Base-by-base conservation (phyloP, 1,139 yeast species). In the Blastobotrys capitulatus region DNA sequence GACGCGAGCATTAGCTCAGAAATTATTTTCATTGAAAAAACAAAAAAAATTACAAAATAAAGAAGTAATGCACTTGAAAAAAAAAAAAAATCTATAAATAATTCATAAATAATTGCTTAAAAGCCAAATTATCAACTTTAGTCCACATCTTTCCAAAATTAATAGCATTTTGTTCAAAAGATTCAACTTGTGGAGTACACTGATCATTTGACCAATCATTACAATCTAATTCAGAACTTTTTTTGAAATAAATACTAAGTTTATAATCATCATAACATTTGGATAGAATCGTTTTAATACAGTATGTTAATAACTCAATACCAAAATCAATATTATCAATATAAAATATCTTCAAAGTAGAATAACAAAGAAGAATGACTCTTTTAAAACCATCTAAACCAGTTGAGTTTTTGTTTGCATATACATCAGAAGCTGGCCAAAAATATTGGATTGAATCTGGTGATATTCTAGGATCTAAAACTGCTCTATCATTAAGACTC, bases 31-130 rank as follows among this genome's bases (percentile, higher is more conserved):
- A n/a, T n/a, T n/a, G n/a, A n/a, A n/a, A n/a, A n/a, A n/a, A n/a
- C n/a, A n/a, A n/a, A n/a, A n/a, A n/a, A n/a, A n/a, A n/a, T n/a
- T n/a, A n/a, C n/a, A n/a, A n/a, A n/a, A n/a, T n/a, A n/a, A n/a
- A n/a, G n/a, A n/a, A n/a, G n/a, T n/a, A n/a, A n/a, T n/a, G n/a
- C n/a, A n/a, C n/a, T n/a, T n/a, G n/a, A n/a, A n/a, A n/a, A n/a
- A n/a, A n/a, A n/a, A n/a, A n/a, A n/a, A n/a, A n/a, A n/a, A n/a
- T n/a, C n/a, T 34, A 34, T 10, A 34, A 38, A 19, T 38, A 22
- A 25, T 6, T 25, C 44, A 40, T 40, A 40, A 26, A 40, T 20
- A 40, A 13, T 13, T n/a, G 25, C 37, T 44, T 44, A 29, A 44
- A 44, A 12, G 12, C 29, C 13, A 37, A 20, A 15, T 37, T 36